Percentiles rank a stretch among this genome's conserved stretches.
These are phyloP conservation scores for Teratosphaeria viscida DNA, from an alignment of 2,329 filamentous ascomycete genomes.

Conservation along the genomic window DNA sequence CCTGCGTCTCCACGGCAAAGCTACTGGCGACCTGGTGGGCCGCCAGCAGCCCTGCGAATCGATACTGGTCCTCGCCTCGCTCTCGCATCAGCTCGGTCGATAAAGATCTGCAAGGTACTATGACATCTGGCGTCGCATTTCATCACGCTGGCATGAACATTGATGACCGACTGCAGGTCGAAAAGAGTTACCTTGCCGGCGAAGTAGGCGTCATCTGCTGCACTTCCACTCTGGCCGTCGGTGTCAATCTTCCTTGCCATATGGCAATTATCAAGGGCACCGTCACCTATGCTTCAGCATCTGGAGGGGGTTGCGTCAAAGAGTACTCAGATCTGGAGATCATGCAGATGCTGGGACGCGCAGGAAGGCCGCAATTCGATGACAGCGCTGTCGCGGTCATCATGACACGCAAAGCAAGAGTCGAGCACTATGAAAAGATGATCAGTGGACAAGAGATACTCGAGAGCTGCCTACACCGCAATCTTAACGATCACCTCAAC, in stretches of 20 bases:
- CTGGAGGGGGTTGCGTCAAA: constrained; percentile 25
- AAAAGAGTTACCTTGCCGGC: constrained; percentile 57
- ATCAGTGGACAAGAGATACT: constrained; percentile 61
- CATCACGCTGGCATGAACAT: constrained; percentile 67
- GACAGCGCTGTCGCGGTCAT: constrained; percentile 66
- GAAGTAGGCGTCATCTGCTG: constrained; percentile 76
- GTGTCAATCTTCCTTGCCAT: constrained; percentile 74
- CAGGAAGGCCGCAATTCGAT: constrained; percentile 76
- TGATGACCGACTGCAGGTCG: constrained; percentile 54
- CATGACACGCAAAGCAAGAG: constrained; percentile 59
- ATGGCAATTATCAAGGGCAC: constrained; percentile 78
- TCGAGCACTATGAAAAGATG: constrained; percentile 59
- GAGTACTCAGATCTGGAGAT: constrained; percentile 76
- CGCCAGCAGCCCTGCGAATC: constrained; percentile 38
- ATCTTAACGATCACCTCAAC: constrained; percentile 74
- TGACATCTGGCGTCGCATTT: constrained; percentile 58
- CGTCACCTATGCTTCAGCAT: constrained; percentile 48
- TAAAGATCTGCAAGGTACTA: constrained; percentile 44
- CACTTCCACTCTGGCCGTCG: constrained; percentile 74
- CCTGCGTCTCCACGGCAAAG: constrained; percentile 57
- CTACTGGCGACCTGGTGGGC: constrained; percentile 57
- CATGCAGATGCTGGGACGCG: constrained; percentile 84
- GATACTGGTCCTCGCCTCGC: constrained; percentile 54
- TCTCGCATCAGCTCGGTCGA: constrained; percentile 43
- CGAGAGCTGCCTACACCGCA: constrained; percentile 69